Evolutionary conservation across 768 basidiomycete genomes (phyloP).

Genomic region (Chiua virens): DNA sequence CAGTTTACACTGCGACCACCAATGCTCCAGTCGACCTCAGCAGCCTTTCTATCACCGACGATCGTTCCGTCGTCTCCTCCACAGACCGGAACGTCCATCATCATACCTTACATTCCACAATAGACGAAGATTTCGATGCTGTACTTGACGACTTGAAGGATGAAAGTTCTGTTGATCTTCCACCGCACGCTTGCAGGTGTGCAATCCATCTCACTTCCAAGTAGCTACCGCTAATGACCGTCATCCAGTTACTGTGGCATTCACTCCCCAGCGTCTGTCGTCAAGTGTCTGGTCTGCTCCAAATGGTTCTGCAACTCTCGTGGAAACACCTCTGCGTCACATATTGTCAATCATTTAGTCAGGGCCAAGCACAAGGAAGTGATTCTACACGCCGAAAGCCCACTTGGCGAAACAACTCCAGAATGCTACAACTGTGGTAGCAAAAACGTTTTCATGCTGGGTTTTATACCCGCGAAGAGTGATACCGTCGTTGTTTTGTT

Average conservation of each 20-base stretch:
- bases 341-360: constrained; percentile 98
- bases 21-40: constrained; percentile 62
- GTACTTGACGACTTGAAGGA: constrained; percentile 89
- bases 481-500: constrained; percentile 98
- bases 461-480: constrained; percentile 98
- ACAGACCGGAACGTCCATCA: constrained; percentile 41
- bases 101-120: constrained; percentile 31
- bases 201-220: constrained; percentile 21
- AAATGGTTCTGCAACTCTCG: constrained; percentile 99
- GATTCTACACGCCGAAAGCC: constrained; percentile 91
- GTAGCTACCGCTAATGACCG: constrained; percentile 9
- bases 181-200: constrained; percentile 94
- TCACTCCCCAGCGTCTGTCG: constrained; percentile 95
- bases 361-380: constrained; percentile 99
- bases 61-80: constrained; percentile 44
- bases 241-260: constrained; percentile 89
- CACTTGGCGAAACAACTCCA: constrained; percentile 94
- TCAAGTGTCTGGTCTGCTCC: constrained; percentile 87
- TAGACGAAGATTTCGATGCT: constrained; percentile 88
- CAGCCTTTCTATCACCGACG: constrained; percentile 66
- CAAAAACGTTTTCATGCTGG: constrained; percentile 99
- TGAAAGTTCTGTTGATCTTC: constrained; percentile 73
- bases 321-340: constrained; percentile 96
- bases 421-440: constrained; percentile 99
- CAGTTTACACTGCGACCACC: constrained; percentile 75